Base-by-base conservation (phyloP, 1,284 basidiomycete species). In the Apiotrichum mycotoxinovorans region DNA sequence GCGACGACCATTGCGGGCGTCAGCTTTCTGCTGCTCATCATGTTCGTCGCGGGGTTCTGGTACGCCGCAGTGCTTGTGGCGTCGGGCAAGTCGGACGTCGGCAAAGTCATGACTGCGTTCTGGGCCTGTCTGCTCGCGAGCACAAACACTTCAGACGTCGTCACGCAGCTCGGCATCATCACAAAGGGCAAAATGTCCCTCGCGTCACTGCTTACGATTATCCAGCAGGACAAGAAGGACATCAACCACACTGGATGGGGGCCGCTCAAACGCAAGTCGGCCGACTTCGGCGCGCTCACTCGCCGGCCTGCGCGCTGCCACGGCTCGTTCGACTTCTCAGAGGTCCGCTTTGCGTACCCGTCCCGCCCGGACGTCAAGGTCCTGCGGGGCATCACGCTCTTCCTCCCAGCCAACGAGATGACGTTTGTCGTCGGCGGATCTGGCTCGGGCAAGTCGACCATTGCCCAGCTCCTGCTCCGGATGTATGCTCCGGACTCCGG, bases 11-110 rank as follows among this genome's bases (percentile, higher is more conserved):
- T 83, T 3, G 88, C 85, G 26, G 60, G 86, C 5, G 83, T 83
- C 12, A 89, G 93, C 69, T 88, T 91, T 71, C 80, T 89, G 49
- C 84, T 87, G 62, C 87, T 95, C 80, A 83, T 84, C 35, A 97
- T 96, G 85, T 98, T 98, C 77, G 91, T 98, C 12, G 88, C 93
- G 69, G 93, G 89, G 1, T 98, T 98, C 78, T 97, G 93, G 90
- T 98, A 88, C 73, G 96, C 95, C 15, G 84, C 88, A 3, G 87
- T 88, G 69, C 83, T 97, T 52, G 91, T 98, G 15, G 79, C 85
- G 25, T 81, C 85, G 20, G 88, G 88, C 5, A 84, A 82, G 57
- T 81, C 85, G 51, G 79, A 79, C 1, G 80, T 88, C 0, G 90
- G 89, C 4, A 83, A 87, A 49, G 89, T 98, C 62, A 93, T 94